These are phyloP conservation scores for Dictyostelium firmibasis DNA, from an alignment of 78 protist genomes.

Conservation along the genomic window DNA sequence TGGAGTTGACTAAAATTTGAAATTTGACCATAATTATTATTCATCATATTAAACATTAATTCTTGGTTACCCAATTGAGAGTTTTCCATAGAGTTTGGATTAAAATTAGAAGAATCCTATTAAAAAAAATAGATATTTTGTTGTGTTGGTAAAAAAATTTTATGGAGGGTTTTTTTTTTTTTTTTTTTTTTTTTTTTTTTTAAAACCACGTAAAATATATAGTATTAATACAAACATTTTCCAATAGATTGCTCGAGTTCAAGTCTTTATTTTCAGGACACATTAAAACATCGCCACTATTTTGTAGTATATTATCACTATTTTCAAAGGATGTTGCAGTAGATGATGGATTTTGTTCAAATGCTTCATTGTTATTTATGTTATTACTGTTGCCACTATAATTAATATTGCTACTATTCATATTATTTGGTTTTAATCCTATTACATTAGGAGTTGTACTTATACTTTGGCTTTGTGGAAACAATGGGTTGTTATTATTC, in stretches of 20 bases:
- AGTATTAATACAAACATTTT: background rate
- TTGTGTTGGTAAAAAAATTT: background rate
- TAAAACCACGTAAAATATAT: too few relatives aligned
- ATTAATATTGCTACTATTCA: background rate
- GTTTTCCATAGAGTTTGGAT: background rate
- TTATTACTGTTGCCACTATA: background rate
- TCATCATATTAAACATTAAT: background rate
- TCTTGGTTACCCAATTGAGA: background rate
- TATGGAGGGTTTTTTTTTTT: too few relatives aligned
- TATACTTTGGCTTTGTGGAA: background rate
- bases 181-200: too few relatives aligned
- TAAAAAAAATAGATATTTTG: background rate
- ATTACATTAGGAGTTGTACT: background rate
- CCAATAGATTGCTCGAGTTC: background rate
- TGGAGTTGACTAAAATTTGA: background rate
- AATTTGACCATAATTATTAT: background rate
- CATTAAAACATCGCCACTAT: background rate
- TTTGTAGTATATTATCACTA: background rate
- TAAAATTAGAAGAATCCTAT: background rate
- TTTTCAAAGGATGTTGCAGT: background rate
- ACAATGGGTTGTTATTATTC: background rate
- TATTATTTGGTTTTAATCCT: background rate
- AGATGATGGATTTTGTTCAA: background rate
- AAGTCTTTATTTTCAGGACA: background rate
- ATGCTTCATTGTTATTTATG: background rate